Base-by-base conservation (phyloP, 2,329 filamentous ascomycete species). In the Penicillium sp. region DNA sequence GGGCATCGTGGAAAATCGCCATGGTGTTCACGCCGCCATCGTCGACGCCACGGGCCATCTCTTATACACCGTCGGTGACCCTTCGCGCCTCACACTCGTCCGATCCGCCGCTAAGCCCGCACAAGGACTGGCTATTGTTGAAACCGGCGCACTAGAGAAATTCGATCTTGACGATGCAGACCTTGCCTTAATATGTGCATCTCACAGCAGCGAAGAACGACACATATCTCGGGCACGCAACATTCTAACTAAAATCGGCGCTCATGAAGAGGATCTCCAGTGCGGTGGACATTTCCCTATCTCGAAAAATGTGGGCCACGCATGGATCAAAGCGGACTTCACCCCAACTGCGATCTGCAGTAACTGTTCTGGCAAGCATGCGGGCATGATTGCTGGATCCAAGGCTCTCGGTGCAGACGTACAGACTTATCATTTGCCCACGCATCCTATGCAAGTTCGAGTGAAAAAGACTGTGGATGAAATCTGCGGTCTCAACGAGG, bases 351-450 rank as follows among this genome's bases (percentile, higher is more conserved):
- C 62, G 0, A 58, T 76, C 0, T 69, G 64, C 42, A 78, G 72
- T 44, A 77, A 77, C 49, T 78, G 75, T 52, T 77, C 75, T 0
- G 76, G 75, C 1, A 78, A 78, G 35, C 75, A 78, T 53, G 71
- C 64, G 3, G 75, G 71, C 1, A 78, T 78, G 74, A 56, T 78
- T 20, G 74, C 70, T 0, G 76, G 69, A 1, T 65, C 74, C 0
- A 65, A 61, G 25, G 66, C 69, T 0, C 44, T 78, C 0, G 70
- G 66, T 0, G 68, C 60, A 0, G 51, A 57, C 2, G 46, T 68
- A 3, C 47, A 20, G 0, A 60, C 57, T 35, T 76, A 76, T 51
- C 72, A 77, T 41, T 49, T 65, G 0, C 52, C 63, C 0, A 51
- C 52, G 0, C 68, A 75, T 49, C 70, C 71, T 0, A 63, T 77